Evolutionary conservation across 169 alveolate species (phyloP).

Genomic region (Eimeria brunetti): DNA sequence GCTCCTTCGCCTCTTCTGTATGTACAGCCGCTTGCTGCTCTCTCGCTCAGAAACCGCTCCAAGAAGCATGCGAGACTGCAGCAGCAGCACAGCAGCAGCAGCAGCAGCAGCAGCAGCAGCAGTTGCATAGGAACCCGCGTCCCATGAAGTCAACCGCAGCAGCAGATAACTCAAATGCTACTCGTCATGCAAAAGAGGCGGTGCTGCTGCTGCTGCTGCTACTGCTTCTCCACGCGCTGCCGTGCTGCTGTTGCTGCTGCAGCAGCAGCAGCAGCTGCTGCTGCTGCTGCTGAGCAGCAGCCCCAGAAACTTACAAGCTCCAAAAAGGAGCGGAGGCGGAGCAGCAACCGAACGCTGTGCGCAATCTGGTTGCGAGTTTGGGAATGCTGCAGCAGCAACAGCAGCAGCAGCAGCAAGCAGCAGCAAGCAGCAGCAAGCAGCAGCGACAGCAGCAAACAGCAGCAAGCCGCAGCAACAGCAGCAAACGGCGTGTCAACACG

Average conservation of each 20-base stretch:
- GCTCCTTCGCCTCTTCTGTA: conserved; percentile 85
- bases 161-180: not conserved
- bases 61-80: conserved; percentile 76
- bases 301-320: conserved; percentile 60
- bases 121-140: too few species aligned
- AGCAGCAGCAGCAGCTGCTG: not conserved
- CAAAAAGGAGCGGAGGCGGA: conserved; percentile 78
- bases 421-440: not conserved
- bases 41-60: conserved; percentile 81
- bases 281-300: not conserved
- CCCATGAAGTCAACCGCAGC: too few species aligned
- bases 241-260: not conserved
- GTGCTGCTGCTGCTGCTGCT: conserved; percentile 2
- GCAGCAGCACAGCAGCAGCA: not conserved
- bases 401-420: conserved; percentile 17
- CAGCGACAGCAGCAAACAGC: not conserved
- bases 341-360: conserved; percentile 77
- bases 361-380: conserved; percentile 71
- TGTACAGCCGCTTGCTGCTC: conserved; percentile 83
- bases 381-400: conserved; percentile 74
- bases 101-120: conserved; percentile 11
- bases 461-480: not conserved
- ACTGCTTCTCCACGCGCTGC: not conserved
- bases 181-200: not conserved
- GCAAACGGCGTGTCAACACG: not conserved